Evolutionary conservation across 352 stramenopile species (phyloP).

Genomic region (Elongisporangium undulatum): DNA sequence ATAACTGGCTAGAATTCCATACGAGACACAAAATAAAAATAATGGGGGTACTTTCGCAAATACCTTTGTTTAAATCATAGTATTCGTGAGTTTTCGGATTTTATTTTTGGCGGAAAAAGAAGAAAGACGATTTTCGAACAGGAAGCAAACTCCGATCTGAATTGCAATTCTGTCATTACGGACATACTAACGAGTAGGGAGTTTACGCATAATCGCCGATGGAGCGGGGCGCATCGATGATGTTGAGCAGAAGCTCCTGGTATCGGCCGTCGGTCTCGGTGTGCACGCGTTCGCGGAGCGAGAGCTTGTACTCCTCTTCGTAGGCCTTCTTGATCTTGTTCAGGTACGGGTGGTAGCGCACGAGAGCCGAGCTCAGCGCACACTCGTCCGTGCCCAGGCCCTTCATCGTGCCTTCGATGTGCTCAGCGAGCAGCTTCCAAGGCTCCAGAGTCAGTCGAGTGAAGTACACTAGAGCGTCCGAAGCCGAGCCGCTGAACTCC

Average conservation of each 20-base stretch:
- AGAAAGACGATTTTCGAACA: background rate
- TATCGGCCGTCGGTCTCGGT: constrained; percentile 53
- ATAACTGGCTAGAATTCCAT: background rate
- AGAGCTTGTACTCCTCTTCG: constrained; percentile 54
- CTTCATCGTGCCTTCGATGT: constrained; percentile 61
- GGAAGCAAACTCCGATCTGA: background rate
- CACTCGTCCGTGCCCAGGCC: constrained; percentile 68
- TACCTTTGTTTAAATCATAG: background rate
- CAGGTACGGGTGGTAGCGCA: constrained; percentile 69
- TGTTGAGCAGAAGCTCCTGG: constrained; percentile 51
- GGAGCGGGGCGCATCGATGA: constrained; percentile 40
- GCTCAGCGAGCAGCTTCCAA: constrained; percentile 53
- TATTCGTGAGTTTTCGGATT: background rate
- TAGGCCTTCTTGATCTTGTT: constrained; percentile 42
- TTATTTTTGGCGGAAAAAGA: background rate
- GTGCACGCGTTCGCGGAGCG: constrained; percentile 53
- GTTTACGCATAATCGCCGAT: constrained; percentile 24
- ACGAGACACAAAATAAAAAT: background rate
- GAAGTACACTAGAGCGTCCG: constrained; percentile 49
- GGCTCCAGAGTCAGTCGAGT: constrained; percentile 49
- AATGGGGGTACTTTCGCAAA: background rate
- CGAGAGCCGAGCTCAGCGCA: constrained; percentile 50
- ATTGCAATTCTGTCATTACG: background rate
- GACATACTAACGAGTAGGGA: constrained; percentile 1
- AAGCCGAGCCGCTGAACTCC: constrained; percentile 62